Conservation (phyloP, 1,139 yeast species). For the Yarrowia galli region DNA sequence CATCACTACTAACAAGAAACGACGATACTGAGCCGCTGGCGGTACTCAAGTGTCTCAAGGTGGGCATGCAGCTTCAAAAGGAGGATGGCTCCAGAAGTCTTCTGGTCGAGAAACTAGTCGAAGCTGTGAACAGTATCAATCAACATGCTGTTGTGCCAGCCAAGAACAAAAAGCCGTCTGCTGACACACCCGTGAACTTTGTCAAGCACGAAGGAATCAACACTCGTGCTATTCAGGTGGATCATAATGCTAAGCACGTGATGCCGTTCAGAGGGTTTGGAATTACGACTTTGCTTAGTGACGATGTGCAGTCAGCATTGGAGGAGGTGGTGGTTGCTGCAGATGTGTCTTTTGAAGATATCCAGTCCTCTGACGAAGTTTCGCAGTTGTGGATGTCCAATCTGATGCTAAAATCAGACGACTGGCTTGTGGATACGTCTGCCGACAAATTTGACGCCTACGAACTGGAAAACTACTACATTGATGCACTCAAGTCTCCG, state of each 20-base stretch:
- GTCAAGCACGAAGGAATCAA: slow-evolving; percentile 31
- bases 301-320: slow-evolving; percentile 19
- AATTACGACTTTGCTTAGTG: background rate
- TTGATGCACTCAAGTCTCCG: background rate
- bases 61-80: slow-evolving; percentile 18
- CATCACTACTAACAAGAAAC: slow-evolving; percentile 15
- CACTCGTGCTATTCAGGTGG: slow-evolving; percentile 7
- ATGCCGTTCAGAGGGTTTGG: slow-evolving; percentile 26
- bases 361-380: background rate
- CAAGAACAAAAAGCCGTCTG: slow-evolving; percentile 2
- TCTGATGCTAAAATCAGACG: slow-evolving; percentile 14
- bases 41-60: slow-evolving; percentile 18
- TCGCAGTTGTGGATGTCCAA: slow-evolving; percentile 33
- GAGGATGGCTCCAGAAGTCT: slow-evolving; percentile 4
- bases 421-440: slow-evolving; percentile 22
- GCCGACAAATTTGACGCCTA: slow-evolving; percentile 28
- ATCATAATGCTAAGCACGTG: slow-evolving; percentile 26
- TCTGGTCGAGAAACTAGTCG: slow-evolving; percentile 22
- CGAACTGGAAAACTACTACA: slow-evolving; percentile 19
- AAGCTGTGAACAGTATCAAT: slow-evolving; percentile 8
- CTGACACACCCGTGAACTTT: slow-evolving; percentile 3
- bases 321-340: slow-evolving; percentile 21
- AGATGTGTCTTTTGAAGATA: slow-evolving; percentile 18
- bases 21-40: slow-evolving; percentile 36
- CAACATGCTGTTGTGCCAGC: slow-evolving; percentile 1